A percentile compares a stretch with the other conserved stretches of the same genome.
Evolutionary conservation across 2,329 filamentous ascomycete species (phyloP).

Genomic region (Gaeumannomyces tritici): DNA sequence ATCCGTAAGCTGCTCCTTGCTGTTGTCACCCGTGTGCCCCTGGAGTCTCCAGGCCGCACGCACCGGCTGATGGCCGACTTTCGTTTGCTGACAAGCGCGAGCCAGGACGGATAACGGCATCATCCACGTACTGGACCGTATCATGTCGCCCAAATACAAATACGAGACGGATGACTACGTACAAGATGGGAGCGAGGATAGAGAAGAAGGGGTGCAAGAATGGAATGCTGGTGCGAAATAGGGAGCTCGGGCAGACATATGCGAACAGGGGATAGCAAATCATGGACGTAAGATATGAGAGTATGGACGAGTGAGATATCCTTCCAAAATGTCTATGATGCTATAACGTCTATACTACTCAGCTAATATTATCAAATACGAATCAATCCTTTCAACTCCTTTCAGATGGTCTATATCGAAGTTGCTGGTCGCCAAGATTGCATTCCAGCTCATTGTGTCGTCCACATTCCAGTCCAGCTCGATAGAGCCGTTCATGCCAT

Average conservation of each 20-base stretch:
- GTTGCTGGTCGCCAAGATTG: neutral
- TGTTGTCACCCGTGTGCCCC: too few relatives aligned
- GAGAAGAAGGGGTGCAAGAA: neutral
- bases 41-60: too few relatives aligned
- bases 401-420: neutral
- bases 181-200: too few relatives aligned
- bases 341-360: neutral
- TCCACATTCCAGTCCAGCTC: neutral
- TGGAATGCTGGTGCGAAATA: neutral
- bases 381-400: neutral
- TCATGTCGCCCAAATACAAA: constrained; percentile 8
- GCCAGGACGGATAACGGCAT: constrained; percentile 15
- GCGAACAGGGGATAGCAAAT: neutral
- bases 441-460: neutral
- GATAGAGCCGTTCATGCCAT: neutral
- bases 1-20: too few relatives aligned
- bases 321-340: neutral
- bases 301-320: too few relatives aligned
- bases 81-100: neutral
- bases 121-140: constrained; percentile 14
- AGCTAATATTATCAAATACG: neutral
- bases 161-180: neutral
- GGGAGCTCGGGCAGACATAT: too few relatives aligned
- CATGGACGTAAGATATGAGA: too few relatives aligned
- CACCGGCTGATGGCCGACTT: too few relatives aligned